Percentiles rank a stretch among this genome's conserved stretches.
phyloP scores from a whole-genome alignment of 495 filamentous ascomycete genomes.

The Emericellopsis terricola region DNA sequence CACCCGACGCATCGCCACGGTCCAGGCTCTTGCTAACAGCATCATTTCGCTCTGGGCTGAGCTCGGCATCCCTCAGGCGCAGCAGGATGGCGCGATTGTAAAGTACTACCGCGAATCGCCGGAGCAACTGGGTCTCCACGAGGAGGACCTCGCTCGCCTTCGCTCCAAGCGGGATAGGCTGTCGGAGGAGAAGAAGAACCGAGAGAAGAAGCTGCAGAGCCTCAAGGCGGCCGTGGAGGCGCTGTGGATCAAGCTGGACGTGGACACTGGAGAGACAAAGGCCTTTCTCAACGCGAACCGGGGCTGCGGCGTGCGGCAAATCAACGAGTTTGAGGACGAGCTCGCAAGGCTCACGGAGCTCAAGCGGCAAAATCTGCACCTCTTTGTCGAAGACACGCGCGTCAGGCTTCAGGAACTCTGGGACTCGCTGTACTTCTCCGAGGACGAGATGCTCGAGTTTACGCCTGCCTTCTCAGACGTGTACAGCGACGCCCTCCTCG shows the following conservation, averaged over 20 bases:
- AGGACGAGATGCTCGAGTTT: conserved; percentile 97
- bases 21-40: conserved; percentile 59
- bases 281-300: conserved; percentile 50
- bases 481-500: conserved; percentile 77
- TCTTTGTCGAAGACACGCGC: conserved; percentile 89
- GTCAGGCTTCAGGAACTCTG: conserved; percentile 83
- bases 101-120: conserved; percentile 77
- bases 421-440: conserved; percentile 84
- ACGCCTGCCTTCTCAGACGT: conserved; percentile 82
- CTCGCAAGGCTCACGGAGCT: conserved; percentile 71
- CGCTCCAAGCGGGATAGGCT: conserved; percentile 62
- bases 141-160: conserved; percentile 61
- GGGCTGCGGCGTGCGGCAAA: conserved; percentile 68
- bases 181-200: conserved; percentile 76
- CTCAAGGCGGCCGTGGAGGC: conserved; percentile 54
- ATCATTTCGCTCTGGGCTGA: conserved; percentile 93
- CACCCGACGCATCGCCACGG: conserved; percentile 52
- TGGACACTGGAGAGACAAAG: conserved; percentile 68
- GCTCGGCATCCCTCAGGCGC: conserved; percentile 76
- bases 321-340: conserved; percentile 91
- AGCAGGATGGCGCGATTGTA: conserved; percentile 76
- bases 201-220: conserved; percentile 68
- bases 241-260: conserved; percentile 75
- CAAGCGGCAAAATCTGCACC: conserved; percentile 82
- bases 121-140: conserved; percentile 81